phyloP scores from a whole-genome alignment of 2,329 filamentous ascomycete genomes.

The Aureobasidium sp. region DNA sequence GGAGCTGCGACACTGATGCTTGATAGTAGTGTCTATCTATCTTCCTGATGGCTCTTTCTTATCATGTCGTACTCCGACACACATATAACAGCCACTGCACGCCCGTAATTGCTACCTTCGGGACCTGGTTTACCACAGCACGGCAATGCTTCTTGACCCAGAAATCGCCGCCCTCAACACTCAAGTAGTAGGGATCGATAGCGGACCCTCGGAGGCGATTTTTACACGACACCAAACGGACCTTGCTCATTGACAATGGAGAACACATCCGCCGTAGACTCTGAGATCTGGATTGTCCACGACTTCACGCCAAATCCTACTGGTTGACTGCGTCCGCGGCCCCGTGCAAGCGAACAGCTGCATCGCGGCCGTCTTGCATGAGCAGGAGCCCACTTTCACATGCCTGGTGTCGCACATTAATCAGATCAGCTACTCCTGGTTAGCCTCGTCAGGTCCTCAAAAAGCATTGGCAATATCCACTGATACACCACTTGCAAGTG shows the following conservation, averaged over 20 bases:
- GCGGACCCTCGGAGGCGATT: background rate
- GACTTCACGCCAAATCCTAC: background rate
- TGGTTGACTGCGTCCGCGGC: background rate
- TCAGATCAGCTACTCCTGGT: background rate
- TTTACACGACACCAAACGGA: background rate
- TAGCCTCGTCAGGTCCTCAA: background rate
- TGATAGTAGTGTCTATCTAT: background rate
- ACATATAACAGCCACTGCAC: background rate
- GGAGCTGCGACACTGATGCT: background rate
- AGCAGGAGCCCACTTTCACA: slow-evolving; percentile 1
- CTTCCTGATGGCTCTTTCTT: background rate
- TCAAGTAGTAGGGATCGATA: background rate
- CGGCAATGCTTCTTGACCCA: no score
- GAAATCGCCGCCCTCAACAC: background rate
- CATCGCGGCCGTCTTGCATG: background rate
- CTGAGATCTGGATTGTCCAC: background rate
- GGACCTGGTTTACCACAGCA: no score
- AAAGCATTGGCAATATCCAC: background rate
- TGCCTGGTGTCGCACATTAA: background rate
- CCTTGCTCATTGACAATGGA: background rate
- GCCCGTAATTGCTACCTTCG: background rate
- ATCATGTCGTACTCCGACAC: background rate
- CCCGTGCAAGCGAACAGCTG: slow-evolving; percentile 2
- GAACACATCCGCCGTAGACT: background rate
- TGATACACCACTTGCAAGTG: background rate